Base-by-base conservation (phyloP, 345 rosid species). In the Theobroma cacao region DNA sequence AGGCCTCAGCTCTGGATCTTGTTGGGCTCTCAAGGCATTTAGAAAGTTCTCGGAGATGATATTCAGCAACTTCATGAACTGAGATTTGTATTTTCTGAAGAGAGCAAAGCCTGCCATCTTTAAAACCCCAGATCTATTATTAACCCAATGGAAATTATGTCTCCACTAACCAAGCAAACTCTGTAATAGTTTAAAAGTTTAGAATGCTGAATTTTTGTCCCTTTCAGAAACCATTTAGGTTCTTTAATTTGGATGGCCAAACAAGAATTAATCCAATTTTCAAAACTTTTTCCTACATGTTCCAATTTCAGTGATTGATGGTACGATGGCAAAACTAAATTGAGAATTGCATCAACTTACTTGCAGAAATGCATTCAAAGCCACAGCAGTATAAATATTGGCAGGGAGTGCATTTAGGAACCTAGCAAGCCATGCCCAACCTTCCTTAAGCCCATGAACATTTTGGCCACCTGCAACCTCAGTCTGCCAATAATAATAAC, bases 351-450 rank as follows among this genome's bases (percentile, higher is more conserved):
- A 38, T 22, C 71, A 75, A 86, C 85, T 83, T 87, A 92, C 97
- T 82, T 84, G 85, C 77, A 90, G 87, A 83, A 96, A 94, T 67
- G 95, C 85, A 55, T 85, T 88, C 83, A 94, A 81, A 24, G 97
- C 97, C 61, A 85, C 86, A n/a, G 92, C 93, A 7, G 97, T 92
- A 65, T 81, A 93, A 76, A 75, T 82, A 75, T 92, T 91, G 34
- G 94, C 92, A 55, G 97, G 88, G 47, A 91, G 87, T 20, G 79
- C 75, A 86, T 91, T 88, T 75, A 89, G 79, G 78, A 92, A 90
- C 79, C 94, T 85, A 7, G 95, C 94, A 74, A 92, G 86, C 94
- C 97, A 91, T 58, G 95, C 93, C 97, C 98, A 92, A 59, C 95
- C 98, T 58, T 88, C 89, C 80, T 82, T 81, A 5, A 80, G 80